Evolutionary conservation across 805 yeast genomes (phyloP).

Genomic region (Candida sphagnicola): DNA sequence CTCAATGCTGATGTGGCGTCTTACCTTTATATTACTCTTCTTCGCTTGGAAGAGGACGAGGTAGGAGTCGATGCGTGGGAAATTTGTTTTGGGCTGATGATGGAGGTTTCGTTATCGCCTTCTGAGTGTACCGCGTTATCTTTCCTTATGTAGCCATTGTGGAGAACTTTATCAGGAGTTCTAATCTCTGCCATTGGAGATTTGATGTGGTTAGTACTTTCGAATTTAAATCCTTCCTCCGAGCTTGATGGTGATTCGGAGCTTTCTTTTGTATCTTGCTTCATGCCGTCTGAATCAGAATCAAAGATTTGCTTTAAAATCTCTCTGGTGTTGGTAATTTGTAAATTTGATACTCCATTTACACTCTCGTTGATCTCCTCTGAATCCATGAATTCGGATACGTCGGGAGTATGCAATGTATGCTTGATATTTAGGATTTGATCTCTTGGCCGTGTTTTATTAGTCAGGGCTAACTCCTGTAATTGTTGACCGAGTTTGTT

Average conservation of each 20-base stretch:
- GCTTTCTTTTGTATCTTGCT: too few relatives aligned
- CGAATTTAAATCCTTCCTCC: not conserved
- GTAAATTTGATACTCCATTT: constrained; percentile 9
- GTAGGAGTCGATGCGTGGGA: not conserved
- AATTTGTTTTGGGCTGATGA: not conserved
- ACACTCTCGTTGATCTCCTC: constrained; percentile 15
- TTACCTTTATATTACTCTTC: not conserved
- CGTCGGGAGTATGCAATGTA: constrained; percentile 5
- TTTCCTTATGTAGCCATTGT: too few relatives aligned
- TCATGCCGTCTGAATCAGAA: not conserved
- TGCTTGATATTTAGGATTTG: constrained; percentile 14
- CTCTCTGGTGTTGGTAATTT: constrained; percentile 1
- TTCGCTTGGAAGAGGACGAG: not conserved
- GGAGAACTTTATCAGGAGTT: too few relatives aligned
- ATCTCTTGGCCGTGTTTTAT: constrained; percentile 11
- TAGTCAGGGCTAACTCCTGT: not conserved
- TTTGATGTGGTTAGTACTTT: too few relatives aligned
- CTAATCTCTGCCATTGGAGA: too few relatives aligned
- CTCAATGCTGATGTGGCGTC: not conserved
- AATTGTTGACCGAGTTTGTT: not conserved
- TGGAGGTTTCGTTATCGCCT: not conserved
- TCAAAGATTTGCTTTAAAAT: not conserved
- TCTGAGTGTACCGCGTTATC: too few relatives aligned
- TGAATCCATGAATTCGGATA: constrained; percentile 8
- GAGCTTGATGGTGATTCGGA: too few relatives aligned